Conservation (phyloP, 2,329 filamentous ascomycete genomes). For the Sarocladium kiliense region DNA sequence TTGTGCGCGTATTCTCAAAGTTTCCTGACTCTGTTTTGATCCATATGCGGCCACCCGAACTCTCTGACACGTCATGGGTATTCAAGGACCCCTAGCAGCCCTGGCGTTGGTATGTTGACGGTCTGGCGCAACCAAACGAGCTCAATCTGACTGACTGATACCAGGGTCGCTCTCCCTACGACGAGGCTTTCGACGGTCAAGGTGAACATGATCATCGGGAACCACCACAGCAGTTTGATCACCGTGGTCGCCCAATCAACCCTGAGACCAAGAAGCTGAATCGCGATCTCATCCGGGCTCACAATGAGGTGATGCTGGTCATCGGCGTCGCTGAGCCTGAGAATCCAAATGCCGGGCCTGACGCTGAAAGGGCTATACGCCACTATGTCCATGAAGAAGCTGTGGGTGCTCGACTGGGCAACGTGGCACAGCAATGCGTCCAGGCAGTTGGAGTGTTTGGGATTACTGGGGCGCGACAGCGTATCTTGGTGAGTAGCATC, state of each 20-base stretch:
- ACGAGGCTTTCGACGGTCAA: constrained; percentile 48
- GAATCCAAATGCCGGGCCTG: constrained; percentile 31
- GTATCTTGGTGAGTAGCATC: constrained; percentile 40
- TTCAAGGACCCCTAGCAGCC: constrained; percentile 51
- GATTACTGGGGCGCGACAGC: constrained; percentile 45
- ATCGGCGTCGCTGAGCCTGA: constrained; percentile 59
- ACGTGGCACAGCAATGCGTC: constrained; percentile 27
- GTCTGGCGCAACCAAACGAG: constrained; percentile 15
- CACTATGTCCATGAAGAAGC: constrained; percentile 43
- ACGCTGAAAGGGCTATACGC: constrained; percentile 34
- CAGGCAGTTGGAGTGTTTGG: constrained; percentile 46
- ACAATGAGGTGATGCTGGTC: constrained; percentile 60
- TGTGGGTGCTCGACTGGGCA: constrained; percentile 34
- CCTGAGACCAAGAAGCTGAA: constrained; percentile 49
- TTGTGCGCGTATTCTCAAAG: too few species aligned
- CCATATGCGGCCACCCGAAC: too few species aligned
- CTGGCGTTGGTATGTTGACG: constrained; percentile 51
- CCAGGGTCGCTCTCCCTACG: constrained; percentile 56
- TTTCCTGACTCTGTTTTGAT: too few species aligned
- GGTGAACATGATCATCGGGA: constrained; percentile 36
- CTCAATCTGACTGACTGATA: constrained; percentile 8
- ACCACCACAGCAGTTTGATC: constrained; percentile 46
- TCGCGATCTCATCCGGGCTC: constrained; percentile 51
- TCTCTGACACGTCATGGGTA: too few species aligned
- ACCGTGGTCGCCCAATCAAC: constrained; percentile 51